Percentiles rank a stretch among this genome's conserved stretches.
phyloP scores from a whole-genome alignment of 768 basidiomycete species.

The Astraeus odoratus region DNA sequence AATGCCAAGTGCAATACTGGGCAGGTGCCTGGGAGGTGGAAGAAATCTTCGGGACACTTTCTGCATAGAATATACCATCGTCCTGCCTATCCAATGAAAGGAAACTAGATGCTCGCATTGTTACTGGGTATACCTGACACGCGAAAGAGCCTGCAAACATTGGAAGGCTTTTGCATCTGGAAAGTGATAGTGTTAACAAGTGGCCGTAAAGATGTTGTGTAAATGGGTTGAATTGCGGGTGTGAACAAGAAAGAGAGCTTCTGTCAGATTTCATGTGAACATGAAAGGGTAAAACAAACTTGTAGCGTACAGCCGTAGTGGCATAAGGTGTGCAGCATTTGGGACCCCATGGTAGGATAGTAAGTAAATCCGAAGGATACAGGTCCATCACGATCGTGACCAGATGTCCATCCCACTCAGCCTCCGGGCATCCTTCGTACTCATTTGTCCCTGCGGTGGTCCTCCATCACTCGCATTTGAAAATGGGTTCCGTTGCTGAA shows the following conservation, averaged over 20 bases:
- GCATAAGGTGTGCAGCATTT: not conserved
- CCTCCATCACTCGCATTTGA: conserved; percentile 36
- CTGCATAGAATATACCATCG: not conserved
- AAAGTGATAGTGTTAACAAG: conserved; percentile 1
- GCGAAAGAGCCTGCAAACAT: not conserved
- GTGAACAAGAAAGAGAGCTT: conserved; percentile 1
- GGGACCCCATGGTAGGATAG: not conserved
- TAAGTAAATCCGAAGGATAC: conserved; percentile 6
- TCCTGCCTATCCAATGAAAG: not conserved
- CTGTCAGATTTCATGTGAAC: too few species aligned
- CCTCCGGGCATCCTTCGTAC: conserved; percentile 52
- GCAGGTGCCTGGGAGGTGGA: conserved; percentile 96
- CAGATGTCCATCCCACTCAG: conserved; percentile 66
- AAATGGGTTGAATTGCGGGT: conserved; percentile 14
- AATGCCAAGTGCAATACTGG: conserved; percentile 77
- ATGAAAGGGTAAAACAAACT: not conserved
- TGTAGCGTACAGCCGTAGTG: not conserved
- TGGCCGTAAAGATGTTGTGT: conserved; percentile 11
- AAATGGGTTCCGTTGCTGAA: conserved; percentile 33
- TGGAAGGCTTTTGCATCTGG: not conserved
- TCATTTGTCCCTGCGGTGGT: conserved; percentile 34
- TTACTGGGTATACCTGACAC: not conserved
- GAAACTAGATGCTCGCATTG: too few species aligned
- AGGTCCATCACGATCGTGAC: conserved; percentile 53
- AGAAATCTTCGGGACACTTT: conserved; percentile 50